A percentile compares a stretch with the other conserved stretches of the same genome.
phyloP scores from a whole-genome alignment of 2,329 filamentous ascomycete species.

The Apiospora marii region DNA sequence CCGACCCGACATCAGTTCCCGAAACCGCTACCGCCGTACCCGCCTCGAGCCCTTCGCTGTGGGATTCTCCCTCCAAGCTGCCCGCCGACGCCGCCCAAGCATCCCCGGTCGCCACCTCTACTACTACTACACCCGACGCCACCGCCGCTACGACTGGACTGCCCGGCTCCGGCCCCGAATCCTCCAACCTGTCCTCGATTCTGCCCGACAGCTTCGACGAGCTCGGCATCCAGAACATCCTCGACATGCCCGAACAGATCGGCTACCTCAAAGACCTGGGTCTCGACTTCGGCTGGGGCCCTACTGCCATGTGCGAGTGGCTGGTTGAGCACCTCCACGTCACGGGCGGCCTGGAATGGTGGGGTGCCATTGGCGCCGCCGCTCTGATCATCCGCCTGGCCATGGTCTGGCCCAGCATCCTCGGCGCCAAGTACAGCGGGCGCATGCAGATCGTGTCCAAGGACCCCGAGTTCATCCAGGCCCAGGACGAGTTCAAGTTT shows the following conservation, averaged over 20 bases:
- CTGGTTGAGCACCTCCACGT: conserved; percentile 85
- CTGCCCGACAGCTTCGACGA: conserved; percentile 44
- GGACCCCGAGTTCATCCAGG: conserved; percentile 63
- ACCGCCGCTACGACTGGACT: conserved; percentile 35
- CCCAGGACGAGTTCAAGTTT: conserved; percentile 59
- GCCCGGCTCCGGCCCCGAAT: conserved; percentile 26
- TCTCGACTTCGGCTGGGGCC: conserved; percentile 86
- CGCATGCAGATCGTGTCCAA: conserved; percentile 64
- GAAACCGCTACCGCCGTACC: conserved; percentile 29
- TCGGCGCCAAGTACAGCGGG: conserved; percentile 67
- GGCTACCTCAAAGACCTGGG: conserved; percentile 84
- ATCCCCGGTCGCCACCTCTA: conserved; percentile 23
- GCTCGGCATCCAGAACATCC: conserved; percentile 52
- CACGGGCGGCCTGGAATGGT: conserved; percentile 80
- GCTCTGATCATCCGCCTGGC: conserved; percentile 69
- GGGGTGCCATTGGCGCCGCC: conserved; percentile 73
- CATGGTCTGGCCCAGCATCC: conserved; percentile 72
- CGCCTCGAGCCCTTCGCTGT: conserved; percentile 27
- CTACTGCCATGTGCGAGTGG: conserved; percentile 77
- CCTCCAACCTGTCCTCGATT: conserved; percentile 29
- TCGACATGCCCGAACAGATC: conserved; percentile 74
- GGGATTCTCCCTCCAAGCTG: not conserved
- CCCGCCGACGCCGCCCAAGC: not conserved
- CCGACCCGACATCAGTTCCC: conserved; percentile 27
- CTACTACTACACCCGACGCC: conserved; percentile 38